Evolutionary conservation across 345 rosid species (phyloP).

Genomic region (Heritiera littoralis): DNA sequence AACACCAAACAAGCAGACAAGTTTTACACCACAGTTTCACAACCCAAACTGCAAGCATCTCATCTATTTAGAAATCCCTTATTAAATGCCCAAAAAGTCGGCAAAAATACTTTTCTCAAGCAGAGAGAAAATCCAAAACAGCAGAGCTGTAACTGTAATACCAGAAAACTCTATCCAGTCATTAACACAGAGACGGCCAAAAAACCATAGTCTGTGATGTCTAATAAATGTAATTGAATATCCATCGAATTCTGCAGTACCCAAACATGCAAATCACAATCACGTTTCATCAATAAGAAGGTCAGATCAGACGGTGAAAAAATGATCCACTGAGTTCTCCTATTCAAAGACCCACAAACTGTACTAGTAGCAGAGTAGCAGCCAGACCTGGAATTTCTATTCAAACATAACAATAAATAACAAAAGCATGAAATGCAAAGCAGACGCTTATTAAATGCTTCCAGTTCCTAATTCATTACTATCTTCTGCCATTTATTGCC

Average conservation of each 20-base stretch:
- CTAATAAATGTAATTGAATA: conserved; percentile 8
- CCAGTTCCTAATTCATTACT: background rate
- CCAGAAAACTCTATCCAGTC: background rate
- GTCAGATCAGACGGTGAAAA: background rate
- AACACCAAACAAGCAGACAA: background rate
- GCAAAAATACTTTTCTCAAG: background rate
- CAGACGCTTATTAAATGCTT: background rate
- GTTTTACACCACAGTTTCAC: background rate
- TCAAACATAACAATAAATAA: background rate
- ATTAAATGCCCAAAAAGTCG: background rate
- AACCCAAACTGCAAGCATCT: conserved; percentile 11
- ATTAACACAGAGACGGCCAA: background rate
- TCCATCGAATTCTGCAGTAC: background rate
- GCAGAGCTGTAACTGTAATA: background rate
- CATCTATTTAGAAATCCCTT: background rate
- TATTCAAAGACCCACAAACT: conserved; percentile 10
- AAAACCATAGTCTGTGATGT: background rate
- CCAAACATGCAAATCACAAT: background rate
- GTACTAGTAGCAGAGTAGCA: background rate
- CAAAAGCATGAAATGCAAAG: background rate
- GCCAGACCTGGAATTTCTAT: background rate
- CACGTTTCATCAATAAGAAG: background rate
- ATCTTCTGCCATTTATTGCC: conserved; percentile 17
- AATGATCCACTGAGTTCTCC: background rate
- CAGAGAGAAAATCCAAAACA: background rate